A percentile compares a stretch with the other conserved stretches of the same genome.
Conservation (phyloP, 169 alveolate species). For the Babesia microti region DNA sequence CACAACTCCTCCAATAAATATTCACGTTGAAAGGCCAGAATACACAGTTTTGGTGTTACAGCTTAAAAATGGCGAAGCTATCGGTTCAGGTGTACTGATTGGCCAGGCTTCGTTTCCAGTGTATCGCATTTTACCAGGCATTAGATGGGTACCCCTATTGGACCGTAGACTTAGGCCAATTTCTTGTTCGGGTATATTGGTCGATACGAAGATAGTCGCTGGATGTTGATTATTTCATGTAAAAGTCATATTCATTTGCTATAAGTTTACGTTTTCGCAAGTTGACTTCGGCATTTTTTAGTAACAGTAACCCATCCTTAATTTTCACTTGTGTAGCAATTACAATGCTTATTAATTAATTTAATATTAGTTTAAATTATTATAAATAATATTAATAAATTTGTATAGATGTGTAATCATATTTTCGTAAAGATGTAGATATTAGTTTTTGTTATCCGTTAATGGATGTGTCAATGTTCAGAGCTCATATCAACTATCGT, state of each 20-base stretch:
- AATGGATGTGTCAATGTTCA: no score
- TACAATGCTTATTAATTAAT: no score
- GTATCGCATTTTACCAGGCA: slow-evolving; percentile 55
- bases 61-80: slow-evolving; percentile 33
- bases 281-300: no score
- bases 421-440: no score
- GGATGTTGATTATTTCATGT: background rate
- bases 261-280: background rate
- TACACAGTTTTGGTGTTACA: slow-evolving; percentile 19
- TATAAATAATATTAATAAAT: no score
- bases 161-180: slow-evolving; percentile 59
- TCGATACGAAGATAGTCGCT: slow-evolving; percentile 39
- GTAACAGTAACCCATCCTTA: no score
- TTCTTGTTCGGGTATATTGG: slow-evolving; percentile 60
- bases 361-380: no score
- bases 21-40: slow-evolving; percentile 21
- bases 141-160: slow-evolving; percentile 69
- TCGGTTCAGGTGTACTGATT: slow-evolving; percentile 19
- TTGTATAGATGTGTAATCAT: no score
- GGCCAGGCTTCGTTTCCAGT: slow-evolving; percentile 47
- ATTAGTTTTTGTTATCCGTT: no score
- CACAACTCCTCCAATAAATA: slow-evolving; percentile 28
- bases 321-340: no score
- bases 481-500: no score
- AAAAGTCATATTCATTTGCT: background rate